Evolutionary conservation across 805 yeast species (phyloP).

Genomic region (Kodamaea kaohsiungensis): DNA sequence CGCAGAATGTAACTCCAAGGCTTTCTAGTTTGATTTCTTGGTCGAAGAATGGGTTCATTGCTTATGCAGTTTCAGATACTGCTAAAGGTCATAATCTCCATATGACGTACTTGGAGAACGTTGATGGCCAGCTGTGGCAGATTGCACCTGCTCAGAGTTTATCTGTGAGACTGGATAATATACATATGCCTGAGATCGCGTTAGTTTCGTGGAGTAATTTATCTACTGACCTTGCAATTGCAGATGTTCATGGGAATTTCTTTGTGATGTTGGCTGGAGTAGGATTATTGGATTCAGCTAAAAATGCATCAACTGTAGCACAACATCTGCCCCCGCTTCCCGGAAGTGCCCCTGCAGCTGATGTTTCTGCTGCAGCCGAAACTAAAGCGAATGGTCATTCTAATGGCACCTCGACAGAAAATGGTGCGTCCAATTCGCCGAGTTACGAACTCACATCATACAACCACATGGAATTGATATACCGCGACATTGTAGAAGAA

Average conservation of each 20-base stretch:
- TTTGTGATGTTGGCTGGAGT: constrained; percentile 45
- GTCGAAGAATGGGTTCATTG: constrained; percentile 85
- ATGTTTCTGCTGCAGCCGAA: constrained; percentile 25
- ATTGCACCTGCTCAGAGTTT: constrained; percentile 56
- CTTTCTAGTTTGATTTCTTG: constrained; percentile 50
- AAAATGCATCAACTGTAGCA: constrained; percentile 11
- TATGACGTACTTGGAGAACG: constrained; percentile 69
- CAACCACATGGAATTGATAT: constrained; percentile 49
- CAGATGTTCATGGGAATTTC: constrained; percentile 69
- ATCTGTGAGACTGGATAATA: constrained; percentile 28
- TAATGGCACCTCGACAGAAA: constrained; percentile 14
- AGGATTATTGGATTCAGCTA: constrained; percentile 33
- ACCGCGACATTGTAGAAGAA: constrained; percentile 37
- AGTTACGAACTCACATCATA: constrained; percentile 45
- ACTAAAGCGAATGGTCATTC: constrained; percentile 13
- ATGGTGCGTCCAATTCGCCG: constrained; percentile 26
- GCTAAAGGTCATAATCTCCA: constrained; percentile 42
- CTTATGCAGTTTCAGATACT: constrained; percentile 52
- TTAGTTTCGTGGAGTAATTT: constrained; percentile 72
- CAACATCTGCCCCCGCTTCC: constrained; percentile 10
- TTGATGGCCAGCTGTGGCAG: constrained; percentile 79
- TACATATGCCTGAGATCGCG: constrained; percentile 34
- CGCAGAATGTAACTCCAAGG: constrained; percentile 1
- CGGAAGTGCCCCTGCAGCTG: constrained; percentile 16
- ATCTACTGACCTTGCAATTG: constrained; percentile 79